Evolutionary conservation across 768 basidiomycete genomes (phyloP), one percentile per base, ranked within the genome.

Genomic region (Suillus paluster): DNA sequence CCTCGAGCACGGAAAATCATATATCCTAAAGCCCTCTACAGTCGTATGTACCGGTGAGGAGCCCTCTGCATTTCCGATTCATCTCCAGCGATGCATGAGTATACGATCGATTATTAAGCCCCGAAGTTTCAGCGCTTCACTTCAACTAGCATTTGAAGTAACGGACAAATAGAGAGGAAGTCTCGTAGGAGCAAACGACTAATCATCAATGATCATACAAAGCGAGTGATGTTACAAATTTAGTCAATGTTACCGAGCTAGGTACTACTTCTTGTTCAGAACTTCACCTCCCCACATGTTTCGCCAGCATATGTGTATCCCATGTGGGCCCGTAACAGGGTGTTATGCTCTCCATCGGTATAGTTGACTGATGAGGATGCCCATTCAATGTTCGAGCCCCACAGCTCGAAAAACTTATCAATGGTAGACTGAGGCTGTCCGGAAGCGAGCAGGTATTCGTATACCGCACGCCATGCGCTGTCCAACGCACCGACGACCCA

Each of bases 401-500:
- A 78, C 8, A 66, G 46, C 0, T 46, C 21, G 61, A 67, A 64
- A 67, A 77, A 75, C 25, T 53, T 21, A 1, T 44, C 6, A 0
- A 65, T 48, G 55, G 65, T 63, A 0, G 61, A 33, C 1, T 63
- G 25, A 11, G 14, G 1, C 34, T 70, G 69, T 7, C 41, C 11
- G 49, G 63, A 62, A 33, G 65, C 14, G 42, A 59, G 62, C 38
- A 70, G 65, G 34, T 71, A 68, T 44, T 73, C 63, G 36, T 71
- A 60, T 9, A 80, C 76, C 0, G 76, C 73, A 12, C 70, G 67
- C 74, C 74, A 77, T 2, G 73, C 71, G 25, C 77, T 76, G 55
- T 79, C 76, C 11, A 81, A 70, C 63, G 50, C 80, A 15, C 80
- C 78, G 3, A 71, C 75, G 2, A 79, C 71, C 79, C 80, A 81